Conservation (phyloP, 768 basidiomycete genomes). For the Hygrocybe punicea region DNA sequence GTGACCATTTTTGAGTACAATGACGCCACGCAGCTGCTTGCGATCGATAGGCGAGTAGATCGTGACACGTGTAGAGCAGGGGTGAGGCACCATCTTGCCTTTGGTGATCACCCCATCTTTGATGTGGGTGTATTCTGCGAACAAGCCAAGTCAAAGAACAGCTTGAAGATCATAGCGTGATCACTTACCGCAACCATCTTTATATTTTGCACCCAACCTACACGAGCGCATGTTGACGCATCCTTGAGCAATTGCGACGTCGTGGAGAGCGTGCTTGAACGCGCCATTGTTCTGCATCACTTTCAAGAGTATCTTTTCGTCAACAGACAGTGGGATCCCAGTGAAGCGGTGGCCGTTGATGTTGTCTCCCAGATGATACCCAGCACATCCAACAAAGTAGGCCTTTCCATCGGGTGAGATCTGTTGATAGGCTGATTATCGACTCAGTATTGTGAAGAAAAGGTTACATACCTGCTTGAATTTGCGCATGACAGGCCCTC, state of each 20-base stretch:
- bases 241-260: neutral
- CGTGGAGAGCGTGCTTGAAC: neutral
- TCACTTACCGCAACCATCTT: constrained; percentile 5
- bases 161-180: neutral
- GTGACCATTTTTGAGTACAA: constrained; percentile 9
- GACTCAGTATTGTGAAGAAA: neutral
- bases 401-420: constrained; percentile 9
- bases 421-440: neutral
- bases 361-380: neutral
- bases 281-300: constrained; percentile 7
- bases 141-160: neutral
- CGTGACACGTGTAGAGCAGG: constrained; percentile 6
- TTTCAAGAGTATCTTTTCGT: constrained; percentile 6
- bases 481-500: neutral
- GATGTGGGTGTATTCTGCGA: constrained; percentile 14
- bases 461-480: neutral
- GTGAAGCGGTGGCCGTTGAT: constrained; percentile 4
- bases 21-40: constrained; percentile 9
- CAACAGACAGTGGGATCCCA: constrained; percentile 6
- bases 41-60: constrained; percentile 15
- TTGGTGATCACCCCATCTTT: constrained; percentile 4
- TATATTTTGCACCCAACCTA: constrained; percentile 4
- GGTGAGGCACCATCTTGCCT: constrained; percentile 10
- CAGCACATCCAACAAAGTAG: constrained; percentile 10
- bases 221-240: constrained; percentile 1